A percentile compares a stretch with the other conserved stretches of the same genome.
Evolutionary conservation across 192 early-diverging fungal genomes (phyloP).

Genomic region (Coemansia sp.): DNA sequence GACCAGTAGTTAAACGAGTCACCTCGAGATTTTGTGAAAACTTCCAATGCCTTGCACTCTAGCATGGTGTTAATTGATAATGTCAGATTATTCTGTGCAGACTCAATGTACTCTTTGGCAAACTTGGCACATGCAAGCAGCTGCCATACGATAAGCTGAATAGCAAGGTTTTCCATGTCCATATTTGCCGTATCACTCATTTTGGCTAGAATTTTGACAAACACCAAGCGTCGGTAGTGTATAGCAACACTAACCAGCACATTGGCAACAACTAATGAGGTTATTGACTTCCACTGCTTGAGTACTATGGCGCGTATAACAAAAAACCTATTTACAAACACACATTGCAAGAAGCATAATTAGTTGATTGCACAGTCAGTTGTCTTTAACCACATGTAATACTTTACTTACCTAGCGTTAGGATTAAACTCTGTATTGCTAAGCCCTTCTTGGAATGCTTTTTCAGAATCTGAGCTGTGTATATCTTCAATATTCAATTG

Average conservation of each 20-base stretch:
- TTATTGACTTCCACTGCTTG: not conserved
- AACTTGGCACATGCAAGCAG: not conserved
- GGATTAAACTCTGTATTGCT: not conserved
- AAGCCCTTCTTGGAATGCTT: not conserved
- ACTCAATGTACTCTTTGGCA: not conserved
- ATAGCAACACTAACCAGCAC: not conserved
- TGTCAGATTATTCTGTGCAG: not conserved
- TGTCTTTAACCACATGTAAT: not conserved
- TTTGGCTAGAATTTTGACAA: not conserved
- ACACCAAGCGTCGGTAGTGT: not conserved
- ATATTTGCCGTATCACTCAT: not conserved
- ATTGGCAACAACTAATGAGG: not conserved
- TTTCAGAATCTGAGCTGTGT: not conserved
- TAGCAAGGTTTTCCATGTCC: not conserved
- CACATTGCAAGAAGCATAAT: not conserved
- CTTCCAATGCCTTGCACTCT: not conserved
- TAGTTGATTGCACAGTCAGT: not conserved
- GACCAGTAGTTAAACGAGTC: not conserved
- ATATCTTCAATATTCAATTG: not conserved
- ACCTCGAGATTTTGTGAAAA: not conserved
- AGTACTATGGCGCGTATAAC: not conserved
- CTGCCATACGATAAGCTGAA: not conserved
- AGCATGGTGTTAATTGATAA: too few species aligned
- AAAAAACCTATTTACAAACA: not conserved
- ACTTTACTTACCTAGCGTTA: not conserved